Evolutionary conservation across 163 green algal species (phyloP).

Genomic region (Scenedesmus sp.): DNA sequence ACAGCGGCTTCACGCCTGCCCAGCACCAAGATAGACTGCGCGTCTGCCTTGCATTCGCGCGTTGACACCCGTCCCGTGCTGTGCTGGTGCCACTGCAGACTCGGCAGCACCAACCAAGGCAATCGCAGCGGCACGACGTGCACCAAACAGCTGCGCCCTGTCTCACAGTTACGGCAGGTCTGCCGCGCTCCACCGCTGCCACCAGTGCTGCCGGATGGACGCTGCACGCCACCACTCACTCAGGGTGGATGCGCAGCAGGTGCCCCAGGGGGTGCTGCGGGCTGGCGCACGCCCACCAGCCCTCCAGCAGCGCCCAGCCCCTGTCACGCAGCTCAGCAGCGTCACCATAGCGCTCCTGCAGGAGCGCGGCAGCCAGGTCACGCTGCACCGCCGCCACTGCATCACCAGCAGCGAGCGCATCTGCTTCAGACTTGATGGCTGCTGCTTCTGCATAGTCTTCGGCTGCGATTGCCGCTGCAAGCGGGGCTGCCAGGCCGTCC

Average conservation of each 20-base stretch:
- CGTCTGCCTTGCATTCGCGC: no score
- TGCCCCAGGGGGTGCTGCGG: slow-evolving; percentile 74
- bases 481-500: not conserved
- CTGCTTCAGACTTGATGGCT: slow-evolving; percentile 9
- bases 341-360: slow-evolving; percentile 77
- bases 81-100: no score
- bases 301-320: slow-evolving; percentile 66
- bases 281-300: slow-evolving; percentile 83
- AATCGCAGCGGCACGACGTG: not conserved
- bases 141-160: not conserved
- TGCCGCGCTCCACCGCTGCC: no score
- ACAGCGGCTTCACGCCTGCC: no score
- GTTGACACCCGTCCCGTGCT: no score
- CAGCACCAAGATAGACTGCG: no score
- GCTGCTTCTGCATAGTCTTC: slow-evolving; percentile 39
- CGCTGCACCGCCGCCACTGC: slow-evolving; percentile 42
- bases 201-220: not conserved
- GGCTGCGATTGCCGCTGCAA: slow-evolving; percentile 28
- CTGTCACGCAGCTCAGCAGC: slow-evolving; percentile 81
- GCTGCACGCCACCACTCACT: slow-evolving; percentile 17
- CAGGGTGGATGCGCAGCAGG: slow-evolving; percentile 61
- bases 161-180: no score
- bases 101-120: not conserved
- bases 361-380: slow-evolving; percentile 67
- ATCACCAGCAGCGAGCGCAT: slow-evolving; percentile 32